Base-by-base conservation (phyloP, 495 filamentous ascomycete genomes). In the Aspergillus avenaceus region DNA sequence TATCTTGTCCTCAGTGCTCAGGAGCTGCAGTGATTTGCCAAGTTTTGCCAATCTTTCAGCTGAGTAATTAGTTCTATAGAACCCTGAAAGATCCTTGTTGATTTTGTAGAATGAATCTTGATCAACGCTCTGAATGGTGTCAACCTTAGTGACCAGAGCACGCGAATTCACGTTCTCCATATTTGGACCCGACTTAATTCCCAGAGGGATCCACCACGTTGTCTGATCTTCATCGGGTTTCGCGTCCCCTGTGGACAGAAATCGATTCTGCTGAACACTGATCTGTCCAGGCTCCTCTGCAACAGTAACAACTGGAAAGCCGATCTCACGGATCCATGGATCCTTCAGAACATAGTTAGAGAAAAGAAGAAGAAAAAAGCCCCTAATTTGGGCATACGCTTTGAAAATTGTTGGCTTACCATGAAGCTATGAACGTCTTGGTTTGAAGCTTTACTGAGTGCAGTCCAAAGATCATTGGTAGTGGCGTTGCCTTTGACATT, bases 201-300 rank as follows among this genome's bases (percentile, higher is more conserved):
- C 85, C 12, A 97, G 77, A 14, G 93, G 93, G 56, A 97, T 81
- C 91, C 93, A 97, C 93, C 93, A 98, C n/a, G 79, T 83, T 2
- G 90, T 95, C 62, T 86, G 66, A 65, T 98, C 90, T 45, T 98
- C 93, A 59, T 90, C 84, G 5, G 89, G 83, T 62, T 90, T 95
- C 38, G 87, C 86, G 64, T 97, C 93, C 12, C 93, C 93, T 24
- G 89, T 91, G 32, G 84, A 86, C 13, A 98, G 75, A 76, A 96
- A 98, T 49, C 93, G 85, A 36, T 76, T 83, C 68, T 98, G 93
- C 47, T 84, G 85, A 42, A 97, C 69, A 27, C 80, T 77, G 51
- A 98, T 87, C 59, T 92, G 84, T 21, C 84, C 82, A 27, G 85
- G 79, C 58, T 90, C 85, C 66, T 97, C 93, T 14, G 84, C 79